Percentiles rank a stretch among this genome's conserved stretches.
Conservation (phyloP, 2,329 filamentous ascomycete species). For the Cladosporium sp. region DNA sequence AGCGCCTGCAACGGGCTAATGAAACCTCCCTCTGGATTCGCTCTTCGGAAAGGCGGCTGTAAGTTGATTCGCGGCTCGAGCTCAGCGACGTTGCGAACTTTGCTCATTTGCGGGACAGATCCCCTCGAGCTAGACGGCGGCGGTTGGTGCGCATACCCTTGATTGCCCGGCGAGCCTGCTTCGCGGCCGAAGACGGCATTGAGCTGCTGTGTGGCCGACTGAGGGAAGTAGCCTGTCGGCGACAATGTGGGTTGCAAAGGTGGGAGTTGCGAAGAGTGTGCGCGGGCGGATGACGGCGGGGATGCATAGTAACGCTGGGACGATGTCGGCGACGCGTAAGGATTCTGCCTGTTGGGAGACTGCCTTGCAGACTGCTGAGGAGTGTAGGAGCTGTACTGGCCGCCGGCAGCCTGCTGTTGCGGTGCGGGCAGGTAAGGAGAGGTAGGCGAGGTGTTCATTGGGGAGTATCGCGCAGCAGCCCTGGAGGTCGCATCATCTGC, state of each 20-base stretch:
- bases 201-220: slow-evolving; percentile 65
- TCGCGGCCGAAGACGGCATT: slow-evolving; percentile 60
- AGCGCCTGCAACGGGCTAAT: slow-evolving; percentile 96
- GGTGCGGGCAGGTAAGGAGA: slow-evolving; percentile 62
- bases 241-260: slow-evolving; percentile 60
- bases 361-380: slow-evolving; percentile 59
- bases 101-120: slow-evolving; percentile 83
- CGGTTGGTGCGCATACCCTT: slow-evolving; percentile 1
- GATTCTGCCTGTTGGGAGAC: slow-evolving; percentile 67
- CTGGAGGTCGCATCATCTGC: slow-evolving; percentile 61
- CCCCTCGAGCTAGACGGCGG: slow-evolving; percentile 46
- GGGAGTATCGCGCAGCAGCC: slow-evolving; percentile 88
- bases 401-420: slow-evolving; percentile 37
- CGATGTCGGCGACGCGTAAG: slow-evolving; percentile 49
- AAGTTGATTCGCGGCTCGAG: slow-evolving; percentile 77
- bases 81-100: slow-evolving; percentile 67
- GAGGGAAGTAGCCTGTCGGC: slow-evolving; percentile 55
- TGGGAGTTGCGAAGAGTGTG: slow-evolving; percentile 66
- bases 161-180: slow-evolving; percentile 42
- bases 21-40: slow-evolving; percentile 94
- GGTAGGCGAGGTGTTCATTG: slow-evolving; percentile 86
- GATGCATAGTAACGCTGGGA: slow-evolving; percentile 57
- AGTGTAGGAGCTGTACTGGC: slow-evolving; percentile 32
- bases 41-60: slow-evolving; percentile 86
- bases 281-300: slow-evolving; percentile 39